Evolutionary conservation across 108 stramenopile genomes (phyloP).

Genomic region (Nitzschia palea): DNA sequence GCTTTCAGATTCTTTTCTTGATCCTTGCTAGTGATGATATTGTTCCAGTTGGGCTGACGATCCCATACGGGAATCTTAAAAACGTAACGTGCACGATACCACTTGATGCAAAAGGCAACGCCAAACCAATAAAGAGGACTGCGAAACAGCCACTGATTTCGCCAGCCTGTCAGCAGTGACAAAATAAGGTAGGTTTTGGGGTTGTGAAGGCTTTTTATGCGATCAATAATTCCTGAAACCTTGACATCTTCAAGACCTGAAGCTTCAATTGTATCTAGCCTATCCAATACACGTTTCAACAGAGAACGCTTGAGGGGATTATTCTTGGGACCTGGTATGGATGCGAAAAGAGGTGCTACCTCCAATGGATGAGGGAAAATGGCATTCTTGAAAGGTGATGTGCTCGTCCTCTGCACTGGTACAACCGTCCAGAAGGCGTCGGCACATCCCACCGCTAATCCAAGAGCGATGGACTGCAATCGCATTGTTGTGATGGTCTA

Average conservation of each 20-base stretch:
- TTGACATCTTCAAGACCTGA: conserved; percentile 31
- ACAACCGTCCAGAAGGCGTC: background rate
- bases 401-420: background rate
- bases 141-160: conserved; percentile 23
- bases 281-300: conserved; percentile 5
- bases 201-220: conserved; percentile 30
- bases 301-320: background rate
- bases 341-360: background rate
- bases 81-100: conserved; percentile 83
- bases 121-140: conserved; percentile 37
- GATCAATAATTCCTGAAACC: conserved; percentile 9
- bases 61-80: conserved; percentile 88
- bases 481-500: background rate
- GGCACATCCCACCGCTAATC: background rate
- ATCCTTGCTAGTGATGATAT: conserved; percentile 81
- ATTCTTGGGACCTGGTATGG: background rate
- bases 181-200: conserved; percentile 36
- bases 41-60: conserved; percentile 89
- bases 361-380: background rate
- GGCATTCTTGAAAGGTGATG: too few relatives aligned
- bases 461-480: background rate
- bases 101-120: conserved; percentile 73
- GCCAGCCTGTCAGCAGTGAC: conserved; percentile 14
- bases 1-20: conserved; percentile 86
- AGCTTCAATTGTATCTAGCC: conserved; percentile 21